A percentile compares a stretch with the other conserved stretches of the same genome.
These are phyloP conservation scores for Phanerodontia chrysosporium DNA, from an alignment of 768 basidiomycete genomes.

Conservation along the genomic window DNA sequence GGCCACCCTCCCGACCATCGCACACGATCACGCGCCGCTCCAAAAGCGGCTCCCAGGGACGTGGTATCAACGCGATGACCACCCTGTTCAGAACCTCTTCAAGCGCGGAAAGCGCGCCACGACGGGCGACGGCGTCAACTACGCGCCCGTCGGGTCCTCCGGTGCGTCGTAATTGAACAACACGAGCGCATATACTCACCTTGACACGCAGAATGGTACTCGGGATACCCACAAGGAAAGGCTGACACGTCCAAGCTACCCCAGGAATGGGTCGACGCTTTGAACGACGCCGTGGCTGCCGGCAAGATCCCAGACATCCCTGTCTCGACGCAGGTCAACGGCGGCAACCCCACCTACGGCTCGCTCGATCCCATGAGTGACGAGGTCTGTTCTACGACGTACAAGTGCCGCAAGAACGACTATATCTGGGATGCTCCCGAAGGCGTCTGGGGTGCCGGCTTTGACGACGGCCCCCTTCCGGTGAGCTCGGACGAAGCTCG, in stretches of 20 bases:
- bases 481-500: conserved; percentile 24
- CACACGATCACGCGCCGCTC: conserved; percentile 17
- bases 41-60: conserved; percentile 22
- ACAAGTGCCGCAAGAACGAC: conserved; percentile 51
- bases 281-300: conserved; percentile 59
- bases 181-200: neutral
- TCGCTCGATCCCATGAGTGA: conserved; percentile 39
- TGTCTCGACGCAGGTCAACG: conserved; percentile 33
- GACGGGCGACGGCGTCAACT: conserved; percentile 41
- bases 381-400: conserved; percentile 72
- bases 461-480: conserved; percentile 77
- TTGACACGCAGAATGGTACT: conserved; percentile 51
- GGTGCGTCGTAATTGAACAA: conserved; percentile 33
- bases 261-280: conserved; percentile 65
- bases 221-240: conserved; percentile 49
- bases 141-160: conserved; percentile 55
- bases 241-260: conserved; percentile 56
- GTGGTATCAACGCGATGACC: conserved; percentile 64
- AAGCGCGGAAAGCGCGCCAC: conserved; percentile 47
- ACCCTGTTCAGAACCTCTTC: conserved; percentile 62
- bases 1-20: conserved; percentile 20
- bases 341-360: conserved; percentile 32
- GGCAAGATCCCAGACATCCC: conserved; percentile 74
- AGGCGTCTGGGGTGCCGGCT: conserved; percentile 60
- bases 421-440: conserved; percentile 74